Percentiles rank a stretch among this genome's conserved stretches.
These are phyloP conservation scores for Calonectria montana DNA, from an alignment of 2,329 filamentous ascomycete species.

Conservation along the genomic window DNA sequence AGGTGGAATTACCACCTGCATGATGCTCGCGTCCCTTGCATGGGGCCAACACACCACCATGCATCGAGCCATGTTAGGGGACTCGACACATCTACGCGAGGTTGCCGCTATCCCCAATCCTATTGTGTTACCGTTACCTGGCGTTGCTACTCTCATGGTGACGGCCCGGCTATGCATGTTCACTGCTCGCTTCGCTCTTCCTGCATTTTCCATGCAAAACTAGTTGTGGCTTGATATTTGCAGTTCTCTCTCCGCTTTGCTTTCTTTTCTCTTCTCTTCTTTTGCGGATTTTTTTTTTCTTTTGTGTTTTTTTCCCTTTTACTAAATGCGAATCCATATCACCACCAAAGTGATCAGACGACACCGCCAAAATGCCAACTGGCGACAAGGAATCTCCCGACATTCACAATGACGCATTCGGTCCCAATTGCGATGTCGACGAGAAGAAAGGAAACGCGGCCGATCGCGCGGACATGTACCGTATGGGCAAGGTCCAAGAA, in stretches of 20 bases:
- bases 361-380: constrained; percentile 23
- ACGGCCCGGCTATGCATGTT: constrained; percentile 14
- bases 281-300: not conserved
- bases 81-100: not conserved
- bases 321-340: not conserved
- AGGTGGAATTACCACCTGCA: not conserved
- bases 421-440: constrained; percentile 22
- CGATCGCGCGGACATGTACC: constrained; percentile 40
- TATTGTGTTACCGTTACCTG: not conserved
- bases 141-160: not conserved
- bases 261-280: not conserved
- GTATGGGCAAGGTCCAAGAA: constrained; percentile 37
- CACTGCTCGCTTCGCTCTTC: constrained; percentile 7
- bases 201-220: constrained; percentile 27
- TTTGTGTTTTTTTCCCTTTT: not conserved
- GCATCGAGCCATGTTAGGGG: constrained; percentile 1
- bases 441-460: constrained; percentile 34
- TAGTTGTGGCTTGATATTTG: constrained; percentile 8
- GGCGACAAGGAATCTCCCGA: constrained; percentile 24
- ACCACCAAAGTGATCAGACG: not conserved
- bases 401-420: constrained; percentile 1
- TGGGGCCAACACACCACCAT: constrained; percentile 20
- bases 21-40: constrained; percentile 2
- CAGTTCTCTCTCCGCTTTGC: no score
- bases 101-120: constrained; percentile 1